Percentiles rank a stretch among this genome's conserved stretches.
These are phyloP conservation scores for Euryodendron excelsum DNA, from an alignment of 148 eudicot genomes.

Conservation along the genomic window DNA sequence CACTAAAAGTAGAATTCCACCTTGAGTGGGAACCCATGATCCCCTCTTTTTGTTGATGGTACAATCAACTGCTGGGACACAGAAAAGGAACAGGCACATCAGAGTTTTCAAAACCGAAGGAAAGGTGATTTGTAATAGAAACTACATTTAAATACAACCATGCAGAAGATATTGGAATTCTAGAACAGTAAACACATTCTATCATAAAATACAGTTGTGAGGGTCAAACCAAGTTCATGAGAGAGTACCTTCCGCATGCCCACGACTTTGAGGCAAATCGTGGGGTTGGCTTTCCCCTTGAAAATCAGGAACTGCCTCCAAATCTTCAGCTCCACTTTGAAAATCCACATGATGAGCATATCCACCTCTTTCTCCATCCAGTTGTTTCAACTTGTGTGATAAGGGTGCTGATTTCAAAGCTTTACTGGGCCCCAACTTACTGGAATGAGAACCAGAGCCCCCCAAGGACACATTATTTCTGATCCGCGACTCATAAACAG, in stretches of 20 bases:
- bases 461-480: slow-evolving; percentile 10
- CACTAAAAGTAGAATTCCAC: slow-evolving; percentile 27
- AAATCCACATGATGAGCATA: slow-evolving; percentile 16
- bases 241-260: slow-evolving; percentile 47
- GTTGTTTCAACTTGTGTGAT: slow-evolving; percentile 17
- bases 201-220: background rate
- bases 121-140: background rate
- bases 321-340: slow-evolving; percentile 17
- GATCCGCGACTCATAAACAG: slow-evolving; percentile 19
- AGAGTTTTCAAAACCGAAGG: background rate
- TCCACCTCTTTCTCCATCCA: slow-evolving; percentile 20
- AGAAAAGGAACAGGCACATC: background rate
- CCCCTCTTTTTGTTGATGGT: slow-evolving; percentile 25
- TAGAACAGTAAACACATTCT: background rate
- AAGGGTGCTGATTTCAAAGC: slow-evolving; percentile 13
- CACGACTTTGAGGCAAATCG: slow-evolving; percentile 24
- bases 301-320: slow-evolving; percentile 33
- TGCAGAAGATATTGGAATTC: background rate
- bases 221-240: background rate
- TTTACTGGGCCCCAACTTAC: slow-evolving; percentile 8
- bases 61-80: slow-evolving; percentile 35
- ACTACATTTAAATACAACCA: slow-evolving; percentile 2
- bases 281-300: slow-evolving; percentile 61
- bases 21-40: slow-evolving; percentile 23
- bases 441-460: slow-evolving; percentile 8